Evolutionary conservation across 2,329 filamentous ascomycete genomes (phyloP).

Genomic region (Exophiala dermatitidis): DNA sequence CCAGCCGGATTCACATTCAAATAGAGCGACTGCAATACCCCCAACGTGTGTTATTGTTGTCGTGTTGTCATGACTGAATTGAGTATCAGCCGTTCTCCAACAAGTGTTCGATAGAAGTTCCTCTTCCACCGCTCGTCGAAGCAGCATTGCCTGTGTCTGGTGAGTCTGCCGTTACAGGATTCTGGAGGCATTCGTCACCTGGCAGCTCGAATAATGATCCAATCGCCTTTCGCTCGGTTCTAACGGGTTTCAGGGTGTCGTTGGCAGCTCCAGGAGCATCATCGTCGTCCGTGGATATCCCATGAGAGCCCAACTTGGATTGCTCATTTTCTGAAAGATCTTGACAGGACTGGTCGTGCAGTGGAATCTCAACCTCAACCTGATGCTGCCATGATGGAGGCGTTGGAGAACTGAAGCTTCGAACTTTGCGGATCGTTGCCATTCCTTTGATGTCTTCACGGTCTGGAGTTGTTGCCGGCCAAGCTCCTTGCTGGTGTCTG

Average conservation of each 20-base stretch:
- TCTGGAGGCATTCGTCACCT: neutral
- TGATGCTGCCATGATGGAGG: conserved; percentile 1
- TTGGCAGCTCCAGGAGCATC: neutral
- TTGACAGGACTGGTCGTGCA: neutral
- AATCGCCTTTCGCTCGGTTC: conserved; percentile 11
- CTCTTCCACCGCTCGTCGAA: no score
- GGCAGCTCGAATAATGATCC: conserved; percentile 6
- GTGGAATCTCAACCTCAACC: neutral
- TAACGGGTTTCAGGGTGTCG: conserved; percentile 15
- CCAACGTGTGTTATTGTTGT: no score
- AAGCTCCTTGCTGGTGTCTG: neutral
- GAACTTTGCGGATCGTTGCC: conserved; percentile 9
- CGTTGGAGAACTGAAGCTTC: conserved; percentile 19
- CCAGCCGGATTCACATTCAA: no score
- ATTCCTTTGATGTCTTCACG: neutral
- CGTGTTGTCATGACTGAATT: no score
- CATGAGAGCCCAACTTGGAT: no score
- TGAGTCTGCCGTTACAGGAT: neutral
- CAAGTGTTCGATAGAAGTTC: no score
- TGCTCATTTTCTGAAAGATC: neutral
- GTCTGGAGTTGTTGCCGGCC: neutral
- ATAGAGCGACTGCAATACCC: no score
- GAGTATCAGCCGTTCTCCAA: no score
- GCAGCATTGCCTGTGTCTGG: no score
- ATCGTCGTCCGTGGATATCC: neutral